Base-by-base conservation (phyloP, 1,284 basidiomycete species). In the Rhizoctonia solani region DNA sequence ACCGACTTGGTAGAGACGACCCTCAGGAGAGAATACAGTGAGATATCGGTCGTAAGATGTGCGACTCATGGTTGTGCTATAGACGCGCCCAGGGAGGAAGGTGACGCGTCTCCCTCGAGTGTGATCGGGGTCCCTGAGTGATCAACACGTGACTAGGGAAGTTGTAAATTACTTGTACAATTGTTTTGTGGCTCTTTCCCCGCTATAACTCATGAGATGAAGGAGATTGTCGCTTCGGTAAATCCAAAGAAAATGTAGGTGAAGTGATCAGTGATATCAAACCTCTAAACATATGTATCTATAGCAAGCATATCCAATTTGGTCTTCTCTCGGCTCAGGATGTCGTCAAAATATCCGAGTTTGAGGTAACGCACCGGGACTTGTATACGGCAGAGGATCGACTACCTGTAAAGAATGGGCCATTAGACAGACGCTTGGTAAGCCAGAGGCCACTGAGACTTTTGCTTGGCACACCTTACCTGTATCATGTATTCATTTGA, bases 1-100 rank as follows among this genome's bases (percentile, higher is more conserved):
- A 94, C 95, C 95, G 77, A 98, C 94, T 94, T 98, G 95, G 77
- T 97, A 98, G 71, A 96, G 80, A 72, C 93, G 89, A 54, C 93
- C 93, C 80, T 96, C 93, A 1, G 93, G 93, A 4, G 93, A 96
- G 82, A 96, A 96, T 72, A 96, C 92, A 46, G 93, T 95, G 55
- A 96, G 85, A 78, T 90, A 92, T 82, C 90, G 69, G 39, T 92
- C 90, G 78, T 92, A 92, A 25, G 90, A 92, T 55, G 90, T 89
- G 73, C 90, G 84, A 71, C 89, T 91, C 90, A 92, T 92, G 74
- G 76, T 78, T n/a, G 34, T 54, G 23, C 11, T 23, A 27, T 39
- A 16, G 37, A 39, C 44, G 44, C 44, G 44, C n/a, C 44, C 21
- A 9, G 44, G 21, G 13, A 21, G 13, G 13, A 37, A 53, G 59